phyloP scores from a whole-genome alignment of 2,329 filamentous ascomycete species.

The Penicillium sp. region DNA sequence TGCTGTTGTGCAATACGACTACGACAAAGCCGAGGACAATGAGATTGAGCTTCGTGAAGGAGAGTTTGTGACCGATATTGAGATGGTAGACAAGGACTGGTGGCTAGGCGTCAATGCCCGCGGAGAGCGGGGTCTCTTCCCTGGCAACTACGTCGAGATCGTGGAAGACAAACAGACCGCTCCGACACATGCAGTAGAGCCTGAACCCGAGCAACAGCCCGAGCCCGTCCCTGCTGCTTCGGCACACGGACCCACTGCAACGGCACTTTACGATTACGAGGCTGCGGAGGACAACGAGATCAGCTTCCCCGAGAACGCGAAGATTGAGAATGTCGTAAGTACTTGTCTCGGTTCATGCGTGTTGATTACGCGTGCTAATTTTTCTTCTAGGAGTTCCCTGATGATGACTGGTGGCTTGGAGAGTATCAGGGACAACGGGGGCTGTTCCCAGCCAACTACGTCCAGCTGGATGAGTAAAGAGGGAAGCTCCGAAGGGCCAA shows the following conservation, averaged over 20 bases:
- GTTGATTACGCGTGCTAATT: conserved; percentile 24
- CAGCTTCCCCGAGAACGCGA: conserved; percentile 86
- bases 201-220: conserved; percentile 31
- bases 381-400: conserved; percentile 73
- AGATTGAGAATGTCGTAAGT: conserved; percentile 72
- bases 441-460: conserved; percentile 67
- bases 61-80: conserved; percentile 83
- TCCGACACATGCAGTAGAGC: conserved; percentile 20
- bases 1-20: conserved; percentile 86
- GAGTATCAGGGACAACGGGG: conserved; percentile 75
- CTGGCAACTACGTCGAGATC: conserved; percentile 93
- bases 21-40: conserved; percentile 96
- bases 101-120: conserved; percentile 89
- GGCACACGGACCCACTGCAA: conserved; percentile 63
- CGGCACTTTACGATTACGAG: conserved; percentile 91
- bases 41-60: conserved; percentile 89
- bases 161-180: conserved; percentile 57
- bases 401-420: conserved; percentile 98
- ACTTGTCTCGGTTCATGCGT: too few relatives aligned
- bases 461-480: conserved; percentile 38
- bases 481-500: background rate
- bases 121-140: conserved; percentile 88
- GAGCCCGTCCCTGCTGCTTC: conserved; percentile 31
- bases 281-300: conserved; percentile 87
- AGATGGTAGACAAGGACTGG: conserved; percentile 98